Conservation (phyloP, 371 early-diverging fungal genomes). For the Lichtheimia ramosa region DNA sequence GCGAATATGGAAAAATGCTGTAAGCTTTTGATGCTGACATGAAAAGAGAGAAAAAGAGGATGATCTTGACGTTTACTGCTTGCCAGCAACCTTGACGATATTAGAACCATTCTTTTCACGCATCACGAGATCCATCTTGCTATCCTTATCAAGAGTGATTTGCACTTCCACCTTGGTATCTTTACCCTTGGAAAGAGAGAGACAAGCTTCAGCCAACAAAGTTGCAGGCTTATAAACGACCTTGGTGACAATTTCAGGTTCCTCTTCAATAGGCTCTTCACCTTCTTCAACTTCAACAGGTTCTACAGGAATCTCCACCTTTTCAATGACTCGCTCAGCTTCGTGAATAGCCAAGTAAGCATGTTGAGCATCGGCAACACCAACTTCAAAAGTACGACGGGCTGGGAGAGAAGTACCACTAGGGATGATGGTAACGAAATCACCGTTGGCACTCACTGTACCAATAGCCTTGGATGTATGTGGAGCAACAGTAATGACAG, state of each 20-base stretch:
- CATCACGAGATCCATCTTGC: constrained; percentile 53
- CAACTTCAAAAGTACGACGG: constrained; percentile 74
- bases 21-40: too few relatives aligned
- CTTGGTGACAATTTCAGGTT: constrained; percentile 51
- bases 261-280: constrained; percentile 50
- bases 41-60: too few relatives aligned
- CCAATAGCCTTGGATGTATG: constrained; percentile 80
- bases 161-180: constrained; percentile 61
- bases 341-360: constrained; percentile 84
- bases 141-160: constrained; percentile 54
- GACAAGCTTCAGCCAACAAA: constrained; percentile 55
- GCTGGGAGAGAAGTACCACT: constrained; percentile 86
- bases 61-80: constrained; percentile 1
- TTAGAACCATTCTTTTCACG: constrained; percentile 63
- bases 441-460: constrained; percentile 68
- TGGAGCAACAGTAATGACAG: constrained; percentile 66
- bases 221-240: constrained; percentile 57
- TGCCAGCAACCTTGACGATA: constrained; percentile 44
- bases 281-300: constrained; percentile 55
- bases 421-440: constrained; percentile 78
- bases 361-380: constrained; percentile 63
- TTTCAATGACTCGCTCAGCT: constrained; percentile 65
- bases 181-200: constrained; percentile 52
- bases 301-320: constrained; percentile 58
- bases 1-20: too few relatives aligned